Evolutionary conservation across 2,329 filamentous ascomycete species (phyloP).

Genomic region (Pseudocercospora musae): DNA sequence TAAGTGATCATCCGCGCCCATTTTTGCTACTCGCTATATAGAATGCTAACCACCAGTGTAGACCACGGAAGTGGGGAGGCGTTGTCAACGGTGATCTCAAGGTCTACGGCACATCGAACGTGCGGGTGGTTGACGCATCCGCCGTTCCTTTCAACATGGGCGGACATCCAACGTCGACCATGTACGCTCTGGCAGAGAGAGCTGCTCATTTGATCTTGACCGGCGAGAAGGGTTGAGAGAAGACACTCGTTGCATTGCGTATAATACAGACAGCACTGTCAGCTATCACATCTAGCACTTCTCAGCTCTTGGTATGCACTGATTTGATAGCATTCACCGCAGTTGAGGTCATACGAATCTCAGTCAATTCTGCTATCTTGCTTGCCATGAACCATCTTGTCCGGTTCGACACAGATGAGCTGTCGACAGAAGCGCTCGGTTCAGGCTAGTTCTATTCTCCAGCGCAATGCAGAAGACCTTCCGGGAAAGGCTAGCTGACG

Average conservation of each 20-base stretch:
- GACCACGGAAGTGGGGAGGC: constrained; percentile 16
- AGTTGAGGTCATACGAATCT: neutral
- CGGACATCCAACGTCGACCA: constrained; percentile 15
- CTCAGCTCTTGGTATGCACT: neutral
- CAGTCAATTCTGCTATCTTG: neutral
- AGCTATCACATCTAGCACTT: no score
- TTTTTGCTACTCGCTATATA: no score
- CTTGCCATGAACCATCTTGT: neutral
- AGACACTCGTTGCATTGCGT: neutral
- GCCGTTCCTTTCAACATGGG: constrained; percentile 24
- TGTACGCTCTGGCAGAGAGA: constrained; percentile 32
- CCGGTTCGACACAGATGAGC: neutral
- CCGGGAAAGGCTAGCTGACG: neutral
- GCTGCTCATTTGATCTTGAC: constrained; percentile 27
- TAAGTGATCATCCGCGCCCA: neutral
- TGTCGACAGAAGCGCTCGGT: neutral
- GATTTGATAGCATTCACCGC: neutral
- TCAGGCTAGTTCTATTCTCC: neutral
- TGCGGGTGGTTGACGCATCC: constrained; percentile 30
- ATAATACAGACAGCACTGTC: neutral
- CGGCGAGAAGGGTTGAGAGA: neutral
- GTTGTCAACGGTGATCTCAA: constrained; percentile 27
- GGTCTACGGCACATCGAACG: constrained; percentile 25
- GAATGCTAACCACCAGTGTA: neutral
- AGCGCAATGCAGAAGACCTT: neutral